Evolutionary conservation across 2,329 filamentous ascomycete species (phyloP).

Genomic region (Calonectria hongkongensis): DNA sequence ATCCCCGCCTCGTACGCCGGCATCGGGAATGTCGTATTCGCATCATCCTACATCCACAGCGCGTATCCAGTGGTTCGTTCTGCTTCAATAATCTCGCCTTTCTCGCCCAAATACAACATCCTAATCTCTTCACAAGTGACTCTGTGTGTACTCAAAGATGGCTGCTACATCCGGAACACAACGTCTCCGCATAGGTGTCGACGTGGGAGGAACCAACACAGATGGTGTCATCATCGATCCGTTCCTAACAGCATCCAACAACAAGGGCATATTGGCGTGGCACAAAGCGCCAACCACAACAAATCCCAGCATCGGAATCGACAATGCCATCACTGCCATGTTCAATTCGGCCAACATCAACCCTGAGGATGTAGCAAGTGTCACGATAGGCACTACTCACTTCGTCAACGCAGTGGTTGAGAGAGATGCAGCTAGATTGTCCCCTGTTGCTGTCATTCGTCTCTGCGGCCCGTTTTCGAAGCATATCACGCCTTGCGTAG

Average conservation of each 20-base stretch:
- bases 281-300: slow-evolving; percentile 51
- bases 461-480: slow-evolving; percentile 73
- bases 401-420: slow-evolving; percentile 77
- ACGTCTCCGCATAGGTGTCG: slow-evolving; percentile 65
- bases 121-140: not conserved
- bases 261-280: slow-evolving; percentile 68
- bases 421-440: slow-evolving; percentile 68
- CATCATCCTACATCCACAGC: not conserved
- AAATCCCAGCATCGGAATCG: slow-evolving; percentile 31
- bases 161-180: slow-evolving; percentile 33
- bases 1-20: slow-evolving; percentile 14
- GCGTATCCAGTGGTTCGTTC: not conserved
- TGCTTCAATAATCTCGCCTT: not conserved
- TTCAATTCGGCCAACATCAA: slow-evolving; percentile 59
- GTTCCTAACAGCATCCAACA: slow-evolving; percentile 56
- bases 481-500: slow-evolving; percentile 69
- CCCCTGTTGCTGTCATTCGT: slow-evolving; percentile 72
- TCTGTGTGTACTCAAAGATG: slow-evolving; percentile 29
- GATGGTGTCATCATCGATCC: slow-evolving; percentile 72
- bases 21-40: slow-evolving; percentile 15
- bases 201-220: slow-evolving; percentile 72
- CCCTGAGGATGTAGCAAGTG: slow-evolving; percentile 64
- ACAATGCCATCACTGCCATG: slow-evolving; percentile 64
- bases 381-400: slow-evolving; percentile 74
- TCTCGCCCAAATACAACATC: not conserved